Base-by-base conservation (phyloP, 805 yeast species). In the Lipomyces lipofer region DNA sequence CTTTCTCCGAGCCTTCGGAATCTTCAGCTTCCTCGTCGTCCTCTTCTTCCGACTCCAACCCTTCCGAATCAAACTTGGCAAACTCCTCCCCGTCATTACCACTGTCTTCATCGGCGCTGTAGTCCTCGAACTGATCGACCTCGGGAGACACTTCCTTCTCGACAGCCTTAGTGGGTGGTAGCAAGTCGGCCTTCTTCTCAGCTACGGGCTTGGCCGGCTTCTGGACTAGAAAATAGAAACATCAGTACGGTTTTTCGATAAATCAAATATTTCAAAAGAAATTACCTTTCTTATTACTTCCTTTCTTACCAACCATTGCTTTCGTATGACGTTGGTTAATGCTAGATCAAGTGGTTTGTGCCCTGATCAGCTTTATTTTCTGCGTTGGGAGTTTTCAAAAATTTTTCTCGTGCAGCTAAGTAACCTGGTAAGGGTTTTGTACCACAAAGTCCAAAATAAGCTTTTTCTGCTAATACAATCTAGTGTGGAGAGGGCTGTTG, bases 1-100 rank as follows among this genome's bases (percentile, higher is more conserved):
- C 56, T 35, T 46, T 22, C 47, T 19, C 51, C 8, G 36, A 43
- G 46, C 56, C 47, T 49, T 55, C 46, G 42, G 53, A 52, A 10
- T 46, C 57, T 17, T 59, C 62, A 15, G 45, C 58, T 22, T 39
- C 58, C 28, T 51, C 59, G 1, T 56, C 50, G 10, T 54, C 62
- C 17, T 67, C 69, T 2, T 65, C 63, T 46, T 64, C 59, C 25
- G 56, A 67, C 33, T 63, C 63, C 6, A 63, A 69, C 9, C 57
- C 59, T 35, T 56, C 56, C 38, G 49, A 30, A n/a, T 13, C 51
- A 29, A 44, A 48, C 17, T 38, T 58, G 7, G 40, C 44, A 28
- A 42, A 42, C 12, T 55, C 59, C 10, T 19, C 45, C 15, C 33
- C 49, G 13, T 33, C 33, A 13, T 15, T n/a, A 42, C 52, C 12